Percentiles rank a stretch among this genome's conserved stretches.
Conservation (phyloP, 2,329 filamentous ascomycete genomes). For the Paraphaeosphaeria sporulosa region DNA sequence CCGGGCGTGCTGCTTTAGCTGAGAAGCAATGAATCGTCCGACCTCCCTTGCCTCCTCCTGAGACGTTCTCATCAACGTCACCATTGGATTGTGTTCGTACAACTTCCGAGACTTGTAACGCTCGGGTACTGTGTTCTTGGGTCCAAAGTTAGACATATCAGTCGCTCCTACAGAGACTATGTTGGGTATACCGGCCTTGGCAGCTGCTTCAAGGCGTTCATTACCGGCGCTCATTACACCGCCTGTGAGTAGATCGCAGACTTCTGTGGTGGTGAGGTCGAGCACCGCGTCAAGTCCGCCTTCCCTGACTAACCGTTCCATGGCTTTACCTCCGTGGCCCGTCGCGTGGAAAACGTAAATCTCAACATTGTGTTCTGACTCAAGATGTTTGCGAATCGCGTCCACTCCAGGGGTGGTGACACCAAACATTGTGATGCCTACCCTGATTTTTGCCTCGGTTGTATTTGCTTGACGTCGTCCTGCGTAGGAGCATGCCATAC, state of each 20-base stretch:
- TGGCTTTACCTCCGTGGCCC: conserved; percentile 71
- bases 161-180: conserved; percentile 59
- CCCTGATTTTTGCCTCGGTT: conserved; percentile 50
- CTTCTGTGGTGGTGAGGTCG: conserved; percentile 76
- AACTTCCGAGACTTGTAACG: conserved; percentile 60
- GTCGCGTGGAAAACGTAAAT: conserved; percentile 75
- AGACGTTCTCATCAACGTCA: conserved; percentile 72
- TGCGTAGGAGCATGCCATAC: conserved; percentile 62
- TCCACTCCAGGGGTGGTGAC: conserved; percentile 74
- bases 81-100: conserved; percentile 70
- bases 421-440: conserved; percentile 78
- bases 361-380: conserved; percentile 55
- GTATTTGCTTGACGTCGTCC: not conserved
- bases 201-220: conserved; percentile 64
- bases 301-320: conserved; percentile 70
- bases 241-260: conserved; percentile 67
- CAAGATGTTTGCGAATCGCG: conserved; percentile 59
- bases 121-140: conserved; percentile 62
- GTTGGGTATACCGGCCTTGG: conserved; percentile 64
- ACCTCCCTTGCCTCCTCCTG: conserved; percentile 63
- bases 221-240: conserved; percentile 69
- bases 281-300: conserved; percentile 69
- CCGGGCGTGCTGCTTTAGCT: conserved; percentile 55
- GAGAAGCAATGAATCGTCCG: conserved; percentile 63
- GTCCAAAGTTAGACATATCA: conserved; percentile 67